Conservation (phyloP, 2,329 filamentous ascomycete species). For the Coleophoma eucalyptorum region DNA sequence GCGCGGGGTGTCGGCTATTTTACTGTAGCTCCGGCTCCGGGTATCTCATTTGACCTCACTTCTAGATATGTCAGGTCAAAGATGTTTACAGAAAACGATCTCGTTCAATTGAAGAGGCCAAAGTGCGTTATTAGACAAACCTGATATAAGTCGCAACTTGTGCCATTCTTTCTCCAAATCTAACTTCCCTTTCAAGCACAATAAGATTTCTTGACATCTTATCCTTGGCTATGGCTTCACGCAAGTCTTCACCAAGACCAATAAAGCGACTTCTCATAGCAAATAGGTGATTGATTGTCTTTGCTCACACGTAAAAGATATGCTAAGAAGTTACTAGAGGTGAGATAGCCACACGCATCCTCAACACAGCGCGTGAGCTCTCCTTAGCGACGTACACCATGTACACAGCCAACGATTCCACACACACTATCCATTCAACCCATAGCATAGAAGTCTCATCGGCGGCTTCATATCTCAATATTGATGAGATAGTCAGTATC, state of each 20-base stretch:
- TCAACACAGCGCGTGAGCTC: slow-evolving; percentile 56
- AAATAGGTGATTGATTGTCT: slow-evolving; percentile 35
- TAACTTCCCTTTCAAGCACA: too few relatives aligned
- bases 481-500: slow-evolving; percentile 41
- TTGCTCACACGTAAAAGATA: background rate
- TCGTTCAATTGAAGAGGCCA: too few relatives aligned
- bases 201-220: too few relatives aligned
- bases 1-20: too few relatives aligned
- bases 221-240: too few relatives aligned
- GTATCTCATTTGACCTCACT: too few relatives aligned
- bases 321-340: slow-evolving; percentile 38
- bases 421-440: slow-evolving; percentile 47
- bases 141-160: too few relatives aligned
- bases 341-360: slow-evolving; percentile 59
- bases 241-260: slow-evolving; percentile 12
- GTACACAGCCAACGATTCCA: slow-evolving; percentile 50
- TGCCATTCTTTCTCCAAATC: too few relatives aligned
- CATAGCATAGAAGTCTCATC: slow-evolving; percentile 47
- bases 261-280: slow-evolving; percentile 49
- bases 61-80: too few relatives aligned
- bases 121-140: too few relatives aligned
- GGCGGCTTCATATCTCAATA: slow-evolving; percentile 48
- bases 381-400: slow-evolving; percentile 50
- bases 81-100: too few relatives aligned
- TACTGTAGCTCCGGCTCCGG: too few relatives aligned